phyloP scores from a whole-genome alignment of 2,329 filamentous ascomycete species.

The Aureobasidium sp. region DNA sequence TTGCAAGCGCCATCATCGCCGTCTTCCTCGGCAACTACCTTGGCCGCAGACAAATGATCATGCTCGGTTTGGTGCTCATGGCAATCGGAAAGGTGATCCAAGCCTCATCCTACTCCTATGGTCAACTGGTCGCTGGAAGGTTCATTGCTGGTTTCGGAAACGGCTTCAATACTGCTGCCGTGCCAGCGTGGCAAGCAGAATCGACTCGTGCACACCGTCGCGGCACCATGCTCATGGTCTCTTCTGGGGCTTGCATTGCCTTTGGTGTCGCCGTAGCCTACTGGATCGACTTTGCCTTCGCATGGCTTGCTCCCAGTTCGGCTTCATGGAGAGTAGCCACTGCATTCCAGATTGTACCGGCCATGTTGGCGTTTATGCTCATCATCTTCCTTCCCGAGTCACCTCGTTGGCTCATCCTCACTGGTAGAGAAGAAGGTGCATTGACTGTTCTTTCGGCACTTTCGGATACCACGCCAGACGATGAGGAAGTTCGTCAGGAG shows the following conservation, averaged over 20 bases:
- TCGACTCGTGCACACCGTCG: constrained; percentile 38
- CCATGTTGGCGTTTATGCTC: constrained; percentile 18
- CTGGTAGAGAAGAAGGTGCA: constrained; percentile 27
- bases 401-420: constrained; percentile 28
- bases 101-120: constrained; percentile 38
- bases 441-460: constrained; percentile 25
- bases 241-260: constrained; percentile 38
- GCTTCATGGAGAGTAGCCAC: constrained; percentile 26
- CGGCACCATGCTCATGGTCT: constrained; percentile 40
- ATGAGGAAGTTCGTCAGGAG: constrained; percentile 20
- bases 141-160: constrained; percentile 40
- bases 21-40: constrained; percentile 49
- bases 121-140: constrained; percentile 39
- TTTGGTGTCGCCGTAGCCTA: constrained; percentile 37
- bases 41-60: constrained; percentile 48
- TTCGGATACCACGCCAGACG: constrained; percentile 30
- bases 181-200: constrained; percentile 40
- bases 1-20: constrained; percentile 34
- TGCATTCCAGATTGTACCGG: constrained; percentile 24
- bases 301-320: constrained; percentile 22
- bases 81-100: constrained; percentile 52
- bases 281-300: constrained; percentile 28
- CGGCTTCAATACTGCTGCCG: constrained; percentile 35
- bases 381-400: constrained; percentile 24
- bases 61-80: constrained; percentile 52